Conservation (phyloP, 2,329 filamentous ascomycete genomes). For the Myriosclerotinia duriaeana region DNA sequence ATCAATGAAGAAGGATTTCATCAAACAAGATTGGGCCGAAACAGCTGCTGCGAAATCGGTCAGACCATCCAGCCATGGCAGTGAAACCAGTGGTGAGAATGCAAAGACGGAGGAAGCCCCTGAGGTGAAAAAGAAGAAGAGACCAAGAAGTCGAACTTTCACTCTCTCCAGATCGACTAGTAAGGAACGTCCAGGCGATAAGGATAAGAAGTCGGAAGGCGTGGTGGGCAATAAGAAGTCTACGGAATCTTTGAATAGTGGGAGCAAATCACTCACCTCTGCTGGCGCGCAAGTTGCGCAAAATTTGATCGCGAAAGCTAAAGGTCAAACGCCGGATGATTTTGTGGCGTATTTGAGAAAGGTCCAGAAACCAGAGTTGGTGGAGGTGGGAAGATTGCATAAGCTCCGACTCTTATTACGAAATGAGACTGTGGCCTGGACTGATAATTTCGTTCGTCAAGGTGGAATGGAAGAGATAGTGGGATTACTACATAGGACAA, state of each 20-base stretch:
- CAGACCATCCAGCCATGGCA: slow-evolving; percentile 46
- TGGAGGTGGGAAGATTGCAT: slow-evolving; percentile 93
- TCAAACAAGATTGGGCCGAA: slow-evolving; percentile 81
- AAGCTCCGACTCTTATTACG: slow-evolving; percentile 85
- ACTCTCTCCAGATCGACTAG: slow-evolving; percentile 47
- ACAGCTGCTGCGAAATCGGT: slow-evolving; percentile 51
- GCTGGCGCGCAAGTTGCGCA: slow-evolving; percentile 56
- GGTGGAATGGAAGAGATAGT: slow-evolving; percentile 94
- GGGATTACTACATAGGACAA: slow-evolving; percentile 81
- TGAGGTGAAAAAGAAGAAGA: slow-evolving; percentile 50
- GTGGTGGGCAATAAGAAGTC: slow-evolving; percentile 69
- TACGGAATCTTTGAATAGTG: slow-evolving; percentile 64
- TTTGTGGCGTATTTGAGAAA: slow-evolving; percentile 85
- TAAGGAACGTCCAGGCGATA: slow-evolving; percentile 62
- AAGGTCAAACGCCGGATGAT: slow-evolving; percentile 73
- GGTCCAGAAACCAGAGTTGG: slow-evolving; percentile 74
- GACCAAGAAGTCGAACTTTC: slow-evolving; percentile 72
- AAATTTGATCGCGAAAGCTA: slow-evolving; percentile 65
- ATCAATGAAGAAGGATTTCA: slow-evolving; percentile 93
- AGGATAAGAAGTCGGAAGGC: slow-evolving; percentile 68
- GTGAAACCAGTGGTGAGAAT: slow-evolving; percentile 43
- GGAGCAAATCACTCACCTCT: slow-evolving; percentile 55
- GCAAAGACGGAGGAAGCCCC: slow-evolving; percentile 42
- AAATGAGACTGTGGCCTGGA: slow-evolving; percentile 96
- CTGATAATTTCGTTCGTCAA: slow-evolving; percentile 83